Base-by-base conservation (phyloP, 2,329 filamentous ascomycete species). In the Cytospora chrysosperma region DNA sequence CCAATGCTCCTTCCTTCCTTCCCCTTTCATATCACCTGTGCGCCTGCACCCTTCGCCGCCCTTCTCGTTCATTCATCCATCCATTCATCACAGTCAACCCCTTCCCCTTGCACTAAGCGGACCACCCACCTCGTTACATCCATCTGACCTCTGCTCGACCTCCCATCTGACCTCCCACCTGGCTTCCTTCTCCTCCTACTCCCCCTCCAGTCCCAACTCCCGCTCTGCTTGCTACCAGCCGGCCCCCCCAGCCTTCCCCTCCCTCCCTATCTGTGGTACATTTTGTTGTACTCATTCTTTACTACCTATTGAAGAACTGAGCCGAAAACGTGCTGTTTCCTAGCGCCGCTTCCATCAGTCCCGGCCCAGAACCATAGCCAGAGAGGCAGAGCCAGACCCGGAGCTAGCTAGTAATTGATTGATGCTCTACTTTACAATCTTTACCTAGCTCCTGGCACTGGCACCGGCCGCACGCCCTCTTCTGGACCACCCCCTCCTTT, bases 91-190 rank as follows among this genome's bases (percentile, higher is more conserved):
- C n/a, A n/a, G n/a, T n/a, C n/a, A n/a, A 34, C 24, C 24, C 58
- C 28, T 59, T 54, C 58, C 62, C 62, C 58, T 57, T 61, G 58
- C 62, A 52, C 62, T 57, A 61, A 40, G 53, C 58, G 62, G 53
- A 57, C 49, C 62, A 61, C 53, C 58, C 62, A 55, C 50, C 27
- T 51, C 40, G 53, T 51, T 27, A 49, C 40, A 50, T 24, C 59
- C 51, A 43, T 43, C 52, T 21, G n/a, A n/a, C n/a, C n/a, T n/a
- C n/a, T n/a, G n/a, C n/a, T n/a, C n/a, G 51, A 19, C 27, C 24
- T 34, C 24, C 52, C 59, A 56, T 50, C 59, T 61, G 52, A 61
- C 59, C 59, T 56, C 51, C 49, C 49, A 26, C 50, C n/a, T n/a
- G n/a, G n/a, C n/a, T n/a, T 63, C 47, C 58, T 61, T 17, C 32